A percentile compares a stretch with the other conserved stretches of the same genome.
These are phyloP conservation scores for Penicillium parvum DNA, from an alignment of 495 filamentous ascomycete genomes.

Conservation along the genomic window DNA sequence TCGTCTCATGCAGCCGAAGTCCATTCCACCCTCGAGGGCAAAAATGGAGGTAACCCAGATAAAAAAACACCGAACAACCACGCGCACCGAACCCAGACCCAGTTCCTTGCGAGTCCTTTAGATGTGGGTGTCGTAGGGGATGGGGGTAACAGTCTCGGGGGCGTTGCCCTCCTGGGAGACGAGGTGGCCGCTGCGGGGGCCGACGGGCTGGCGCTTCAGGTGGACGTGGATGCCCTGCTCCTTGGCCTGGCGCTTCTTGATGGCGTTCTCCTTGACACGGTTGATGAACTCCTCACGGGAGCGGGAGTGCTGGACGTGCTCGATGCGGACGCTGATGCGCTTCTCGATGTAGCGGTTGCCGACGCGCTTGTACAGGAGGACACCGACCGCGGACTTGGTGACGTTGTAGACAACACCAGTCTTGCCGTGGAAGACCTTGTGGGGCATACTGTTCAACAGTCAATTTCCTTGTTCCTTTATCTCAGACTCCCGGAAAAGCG, in stretches of 20 bases:
- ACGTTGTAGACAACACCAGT: slow-evolving; percentile 98
- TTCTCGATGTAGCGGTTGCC: slow-evolving; percentile 99
- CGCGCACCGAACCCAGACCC: slow-evolving; percentile 31
- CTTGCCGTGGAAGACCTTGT: slow-evolving; percentile 99
- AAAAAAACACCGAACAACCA: slow-evolving; percentile 45
- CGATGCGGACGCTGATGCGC: slow-evolving; percentile 96
- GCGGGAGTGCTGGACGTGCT: slow-evolving; percentile 91
- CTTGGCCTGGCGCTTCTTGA: slow-evolving; percentile 88
- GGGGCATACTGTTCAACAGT: slow-evolving; percentile 73
- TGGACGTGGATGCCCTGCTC: slow-evolving; percentile 76
- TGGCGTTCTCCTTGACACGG: slow-evolving; percentile 93
- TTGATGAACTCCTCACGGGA: slow-evolving; percentile 93
- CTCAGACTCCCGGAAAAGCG: neutral
- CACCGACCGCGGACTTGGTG: slow-evolving; percentile 89
- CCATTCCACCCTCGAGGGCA: slow-evolving; percentile 27
- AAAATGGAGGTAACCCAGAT: slow-evolving; percentile 38
- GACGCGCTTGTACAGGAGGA: slow-evolving; percentile 98
- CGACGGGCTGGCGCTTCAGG: slow-evolving; percentile 83
- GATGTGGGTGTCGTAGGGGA: slow-evolving; percentile 97
- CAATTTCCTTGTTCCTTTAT: slow-evolving; percentile 11
- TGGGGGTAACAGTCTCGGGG: slow-evolving; percentile 86
- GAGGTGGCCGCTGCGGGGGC: slow-evolving; percentile 73
- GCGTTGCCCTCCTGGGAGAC: slow-evolving; percentile 70
- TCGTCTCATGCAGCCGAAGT: slow-evolving; percentile 42
- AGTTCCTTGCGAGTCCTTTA: slow-evolving; percentile 52